Base-by-base conservation (phyloP, 139 green algal species). In the Desmodesmus armatus region DNA sequence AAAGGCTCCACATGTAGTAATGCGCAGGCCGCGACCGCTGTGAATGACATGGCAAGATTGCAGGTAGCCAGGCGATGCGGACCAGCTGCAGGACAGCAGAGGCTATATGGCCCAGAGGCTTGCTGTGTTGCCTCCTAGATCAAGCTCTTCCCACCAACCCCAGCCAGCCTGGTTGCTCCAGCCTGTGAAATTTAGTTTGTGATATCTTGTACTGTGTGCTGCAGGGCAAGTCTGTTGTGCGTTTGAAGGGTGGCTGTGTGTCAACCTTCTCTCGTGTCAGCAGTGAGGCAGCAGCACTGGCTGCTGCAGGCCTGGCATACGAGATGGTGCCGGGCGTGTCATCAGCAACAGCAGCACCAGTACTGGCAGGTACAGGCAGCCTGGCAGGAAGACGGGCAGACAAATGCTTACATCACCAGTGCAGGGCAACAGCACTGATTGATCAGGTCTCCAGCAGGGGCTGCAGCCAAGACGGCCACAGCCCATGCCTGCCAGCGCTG, bases 231-330 rank as follows among this genome's bases (percentile, higher is more conserved):
- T 40, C 70, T 2, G 93, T 97, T 35, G 92, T 96, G 51, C 88
- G 94, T 49, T 88, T 97, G 9, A 97, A 97, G 80, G 94, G 94
- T 25, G 94, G 94, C 51, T 96, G 93, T 76, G 91, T 92, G 4
- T 92, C 90, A 5, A 87, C 94, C 2, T 98, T 97, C 87, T 92
- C 87, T 3, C 83, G 94, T 13, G 85, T 91, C 23, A 51, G 81
- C 39, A 88, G 82, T 33, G 94, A 97, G 85, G 80, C 94, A 58
- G 77, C 75, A 0, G 94, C 93, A 21, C 87, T 97, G 27, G 83
- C 89, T 0, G 86, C 41, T 27, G 87, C 87, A 0, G 84, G 85
- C 6, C 49, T 83, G 31, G 43, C 35, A 55, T 95, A 23, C 23
- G 90, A 95, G 49, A 67, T 97, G 31, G 89, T 96, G n/a, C 94